A percentile compares a stretch with the other conserved stretches of the same genome.
These are phyloP conservation scores for Pleurotus giganteus DNA, from an alignment of 768 basidiomycete species.

Conservation along the genomic window DNA sequence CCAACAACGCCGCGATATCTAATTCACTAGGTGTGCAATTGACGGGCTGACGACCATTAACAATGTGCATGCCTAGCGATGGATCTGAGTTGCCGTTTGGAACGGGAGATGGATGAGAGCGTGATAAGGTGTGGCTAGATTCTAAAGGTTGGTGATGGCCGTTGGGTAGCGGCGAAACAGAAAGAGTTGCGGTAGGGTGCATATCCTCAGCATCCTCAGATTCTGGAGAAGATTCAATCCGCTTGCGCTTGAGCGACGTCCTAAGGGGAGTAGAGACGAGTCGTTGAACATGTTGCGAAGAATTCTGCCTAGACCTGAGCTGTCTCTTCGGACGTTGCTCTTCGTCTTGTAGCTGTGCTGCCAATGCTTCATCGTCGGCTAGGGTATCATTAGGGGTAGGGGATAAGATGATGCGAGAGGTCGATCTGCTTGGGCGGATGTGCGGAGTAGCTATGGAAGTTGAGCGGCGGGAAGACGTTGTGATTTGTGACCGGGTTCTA, in stretches of 20 bases:
- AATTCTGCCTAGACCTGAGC: conserved; percentile 19
- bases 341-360: conserved; percentile 24
- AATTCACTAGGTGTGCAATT: background rate
- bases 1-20: background rate
- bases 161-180: background rate
- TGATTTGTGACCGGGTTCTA: background rate
- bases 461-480: background rate
- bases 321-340: conserved; percentile 34
- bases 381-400: conserved; percentile 10
- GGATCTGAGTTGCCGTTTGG: background rate
- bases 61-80: background rate
- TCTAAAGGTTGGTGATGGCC: background rate
- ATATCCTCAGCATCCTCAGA: conserved; percentile 16
- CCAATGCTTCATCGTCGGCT: conserved; percentile 23
- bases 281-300: background rate
- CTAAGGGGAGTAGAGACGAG: background rate
- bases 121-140: background rate
- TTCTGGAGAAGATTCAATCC: conserved; percentile 39
- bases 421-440: background rate
- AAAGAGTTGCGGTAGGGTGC: conserved; percentile 8
- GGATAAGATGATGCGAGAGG: conserved; percentile 5
- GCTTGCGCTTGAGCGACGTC: conserved; percentile 39
- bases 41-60: conserved; percentile 2
- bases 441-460: background rate
- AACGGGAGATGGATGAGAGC: background rate